Conservation (phyloP, 129 eudicot species). For the Erigeron canadensis region DNA sequence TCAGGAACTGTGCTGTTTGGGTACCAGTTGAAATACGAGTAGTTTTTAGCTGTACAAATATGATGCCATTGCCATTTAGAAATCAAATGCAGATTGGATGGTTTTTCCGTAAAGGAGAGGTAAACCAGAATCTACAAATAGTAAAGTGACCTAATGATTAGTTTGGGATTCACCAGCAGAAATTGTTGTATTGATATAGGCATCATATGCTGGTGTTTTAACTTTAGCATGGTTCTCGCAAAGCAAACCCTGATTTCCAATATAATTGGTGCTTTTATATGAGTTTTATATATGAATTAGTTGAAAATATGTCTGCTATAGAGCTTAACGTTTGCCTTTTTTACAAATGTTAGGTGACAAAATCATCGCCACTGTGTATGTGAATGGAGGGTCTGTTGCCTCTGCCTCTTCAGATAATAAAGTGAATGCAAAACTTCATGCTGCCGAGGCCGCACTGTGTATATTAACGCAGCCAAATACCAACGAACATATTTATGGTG, state of each 20-base stretch:
- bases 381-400: constrained; percentile 57
- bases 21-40: not conserved
- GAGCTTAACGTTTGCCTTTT: too few species aligned
- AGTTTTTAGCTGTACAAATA: not conserved
- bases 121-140: constrained; percentile 3
- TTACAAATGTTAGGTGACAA: constrained; percentile 33
- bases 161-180: not conserved
- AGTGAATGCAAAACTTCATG: constrained; percentile 80
- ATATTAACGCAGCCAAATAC: constrained; percentile 22
- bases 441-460: constrained; percentile 72
- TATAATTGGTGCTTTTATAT: too few species aligned
- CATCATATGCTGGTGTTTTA: not conserved
- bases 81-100: not conserved
- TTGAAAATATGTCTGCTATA: too few species aligned
- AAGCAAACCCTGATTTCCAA: too few species aligned
- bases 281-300: not conserved
- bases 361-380: constrained; percentile 49
- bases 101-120: constrained; percentile 8
- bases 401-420: constrained; percentile 60
- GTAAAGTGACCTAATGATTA: not conserved
- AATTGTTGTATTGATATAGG: not conserved
- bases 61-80: not conserved
- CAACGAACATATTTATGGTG: constrained; percentile 8
- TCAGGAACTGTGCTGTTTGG: not conserved
- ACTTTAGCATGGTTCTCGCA: too few species aligned